Conservation (phyloP, 2,329 filamentous ascomycete species). For the Penicillium griseofulvum region DNA sequence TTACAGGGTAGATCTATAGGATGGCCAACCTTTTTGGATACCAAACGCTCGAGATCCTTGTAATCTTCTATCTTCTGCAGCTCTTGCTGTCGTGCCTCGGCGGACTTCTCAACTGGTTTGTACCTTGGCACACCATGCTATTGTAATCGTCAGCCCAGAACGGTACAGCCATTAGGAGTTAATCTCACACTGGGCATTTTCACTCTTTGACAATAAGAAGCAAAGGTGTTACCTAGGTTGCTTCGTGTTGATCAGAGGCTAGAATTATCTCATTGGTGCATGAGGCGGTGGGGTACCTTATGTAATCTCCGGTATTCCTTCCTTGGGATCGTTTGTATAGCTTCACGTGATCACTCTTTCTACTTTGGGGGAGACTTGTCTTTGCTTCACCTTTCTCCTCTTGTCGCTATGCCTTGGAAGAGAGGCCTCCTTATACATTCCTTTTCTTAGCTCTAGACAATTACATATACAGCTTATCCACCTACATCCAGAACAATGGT, state of each 20-base stretch:
- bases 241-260: constrained; percentile 1
- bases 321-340: not conserved
- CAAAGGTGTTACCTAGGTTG: not conserved
- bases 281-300: not conserved
- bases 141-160: constrained; percentile 24
- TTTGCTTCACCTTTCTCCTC: constrained; percentile 1
- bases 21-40: constrained; percentile 62
- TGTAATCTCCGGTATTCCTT: not conserved
- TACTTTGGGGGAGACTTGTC: constrained; percentile 2
- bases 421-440: constrained; percentile 15
- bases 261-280: not conserved
- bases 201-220: not conserved
- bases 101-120: constrained; percentile 58
- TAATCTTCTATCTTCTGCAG: constrained; percentile 74
- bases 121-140: constrained; percentile 83
- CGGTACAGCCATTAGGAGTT: not conserved
- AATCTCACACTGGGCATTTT: constrained; percentile 6
- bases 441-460: constrained; percentile 10
- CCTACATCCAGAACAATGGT: constrained; percentile 19
- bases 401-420: constrained; percentile 1
- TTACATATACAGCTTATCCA: constrained; percentile 3
- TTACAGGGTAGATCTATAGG: not conserved
- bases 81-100: constrained; percentile 69
- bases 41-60: constrained; percentile 64
- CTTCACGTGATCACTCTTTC: constrained; percentile 14